phyloP scores from a whole-genome alignment of 2,329 filamentous ascomycete genomes.

The Phialophora macrospora region DNA sequence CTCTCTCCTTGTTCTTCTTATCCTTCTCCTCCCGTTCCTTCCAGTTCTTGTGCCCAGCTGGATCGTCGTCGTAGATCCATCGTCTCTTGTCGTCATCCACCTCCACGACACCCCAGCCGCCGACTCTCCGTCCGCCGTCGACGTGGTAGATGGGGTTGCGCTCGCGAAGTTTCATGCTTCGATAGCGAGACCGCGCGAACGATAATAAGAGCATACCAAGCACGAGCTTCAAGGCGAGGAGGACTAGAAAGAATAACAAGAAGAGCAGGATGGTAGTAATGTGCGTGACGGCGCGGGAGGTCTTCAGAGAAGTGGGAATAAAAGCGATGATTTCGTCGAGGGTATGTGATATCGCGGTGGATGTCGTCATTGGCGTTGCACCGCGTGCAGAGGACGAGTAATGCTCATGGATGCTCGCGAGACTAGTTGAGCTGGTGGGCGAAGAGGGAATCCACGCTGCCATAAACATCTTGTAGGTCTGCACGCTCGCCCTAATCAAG shows the following conservation, averaged over 20 bases:
- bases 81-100: slow-evolving; percentile 83
- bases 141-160: slow-evolving; percentile 67
- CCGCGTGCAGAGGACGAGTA: slow-evolving; percentile 63
- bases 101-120: slow-evolving; percentile 84
- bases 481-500: slow-evolving; percentile 90
- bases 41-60: slow-evolving; percentile 67
- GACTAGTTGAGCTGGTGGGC: slow-evolving; percentile 44
- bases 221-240: slow-evolving; percentile 82
- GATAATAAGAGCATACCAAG: slow-evolving; percentile 85
- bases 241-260: slow-evolving; percentile 79
- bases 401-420: slow-evolving; percentile 52
- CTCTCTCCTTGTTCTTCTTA: slow-evolving; percentile 64
- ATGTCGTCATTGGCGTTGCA: slow-evolving; percentile 63
- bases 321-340: slow-evolving; percentile 47
- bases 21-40: slow-evolving; percentile 68
- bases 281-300: slow-evolving; percentile 50
- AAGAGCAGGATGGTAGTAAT: slow-evolving; percentile 85
- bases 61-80: slow-evolving; percentile 86
- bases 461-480: slow-evolving; percentile 98
- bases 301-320: slow-evolving; percentile 50
- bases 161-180: slow-evolving; percentile 76
- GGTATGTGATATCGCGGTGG: slow-evolving; percentile 58
- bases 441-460: slow-evolving; percentile 74
- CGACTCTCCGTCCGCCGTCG: slow-evolving; percentile 74
- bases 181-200: slow-evolving; percentile 79